Percentiles rank a stretch among this genome's conserved stretches.
Evolutionary conservation across 208 protist species (phyloP).

Genomic region (Trypanosoma brucei): DNA sequence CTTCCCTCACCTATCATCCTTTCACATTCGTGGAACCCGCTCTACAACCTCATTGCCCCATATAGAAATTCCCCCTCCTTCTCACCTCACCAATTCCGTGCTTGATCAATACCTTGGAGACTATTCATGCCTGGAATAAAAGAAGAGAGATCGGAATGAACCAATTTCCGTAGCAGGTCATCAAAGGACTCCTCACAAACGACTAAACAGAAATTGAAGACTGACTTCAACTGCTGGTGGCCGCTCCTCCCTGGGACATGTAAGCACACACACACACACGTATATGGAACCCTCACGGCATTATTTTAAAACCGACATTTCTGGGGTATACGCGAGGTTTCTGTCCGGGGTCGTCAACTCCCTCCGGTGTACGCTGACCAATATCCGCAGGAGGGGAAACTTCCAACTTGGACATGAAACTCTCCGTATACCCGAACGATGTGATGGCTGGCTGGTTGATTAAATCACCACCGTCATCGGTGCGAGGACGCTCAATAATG

Average conservation of each 20-base stretch:
- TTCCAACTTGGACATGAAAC: constrained; percentile 84
- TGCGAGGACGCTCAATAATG: constrained; percentile 76
- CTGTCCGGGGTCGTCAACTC: constrained; percentile 87
- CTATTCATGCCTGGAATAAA: no score
- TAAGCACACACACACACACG: neutral
- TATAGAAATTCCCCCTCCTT: no score
- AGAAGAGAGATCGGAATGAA: no score
- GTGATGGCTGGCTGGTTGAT: constrained; percentile 82
- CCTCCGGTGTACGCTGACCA: constrained; percentile 76
- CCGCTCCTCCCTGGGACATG: neutral
- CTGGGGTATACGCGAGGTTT: constrained; percentile 77
- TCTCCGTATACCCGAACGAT: constrained; percentile 86
- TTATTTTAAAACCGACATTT: constrained; percentile 85
- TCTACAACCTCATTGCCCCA: no score
- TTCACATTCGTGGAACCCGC: no score
- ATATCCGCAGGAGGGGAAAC: constrained; percentile 77
- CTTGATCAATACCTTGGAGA: no score
- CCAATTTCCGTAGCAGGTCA: no score
- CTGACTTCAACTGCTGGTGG: no score
- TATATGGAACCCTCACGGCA: constrained; percentile 45
- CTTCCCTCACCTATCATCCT: no score
- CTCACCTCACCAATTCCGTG: no score
- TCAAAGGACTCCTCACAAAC: no score
- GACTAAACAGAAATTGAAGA: no score
- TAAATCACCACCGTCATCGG: constrained; percentile 86